Percentiles rank a stretch among this genome's conserved stretches.
Evolutionary conservation across 2,329 filamentous ascomycete genomes (phyloP).

Genomic region (Xylariaceae sp.): DNA sequence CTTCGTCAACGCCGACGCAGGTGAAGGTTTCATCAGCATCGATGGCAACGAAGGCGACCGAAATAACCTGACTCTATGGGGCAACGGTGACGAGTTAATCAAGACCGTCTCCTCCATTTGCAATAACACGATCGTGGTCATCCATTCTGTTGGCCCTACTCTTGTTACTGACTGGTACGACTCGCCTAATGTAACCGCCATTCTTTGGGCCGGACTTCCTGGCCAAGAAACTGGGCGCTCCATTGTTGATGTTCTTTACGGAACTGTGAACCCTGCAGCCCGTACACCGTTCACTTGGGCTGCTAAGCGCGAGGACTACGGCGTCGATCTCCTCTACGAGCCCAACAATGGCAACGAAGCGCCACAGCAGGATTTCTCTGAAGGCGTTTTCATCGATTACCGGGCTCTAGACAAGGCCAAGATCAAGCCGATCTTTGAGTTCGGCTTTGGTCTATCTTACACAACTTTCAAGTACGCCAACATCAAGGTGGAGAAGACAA

Average conservation of each 20-base stretch:
- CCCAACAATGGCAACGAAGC: slow-evolving; percentile 70
- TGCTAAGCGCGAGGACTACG: slow-evolving; percentile 69
- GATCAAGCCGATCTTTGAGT: slow-evolving; percentile 76
- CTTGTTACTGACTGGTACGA: slow-evolving; percentile 76
- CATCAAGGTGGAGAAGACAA: slow-evolving; percentile 60
- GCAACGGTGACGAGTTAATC: slow-evolving; percentile 79
- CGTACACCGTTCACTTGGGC: slow-evolving; percentile 85
- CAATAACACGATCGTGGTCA: slow-evolving; percentile 89
- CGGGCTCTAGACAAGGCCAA: slow-evolving; percentile 72
- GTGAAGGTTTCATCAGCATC: slow-evolving; percentile 84
- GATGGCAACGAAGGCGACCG: slow-evolving; percentile 88
- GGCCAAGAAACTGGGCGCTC: slow-evolving; percentile 85
- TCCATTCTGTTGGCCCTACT: slow-evolving; percentile 85
- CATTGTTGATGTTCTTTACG: slow-evolving; percentile 83
- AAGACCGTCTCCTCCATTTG: slow-evolving; percentile 77
- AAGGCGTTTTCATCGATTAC: slow-evolving; percentile 85
- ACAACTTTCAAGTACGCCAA: slow-evolving; percentile 79
- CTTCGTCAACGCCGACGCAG: slow-evolving; percentile 86
- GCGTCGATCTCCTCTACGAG: slow-evolving; percentile 68
- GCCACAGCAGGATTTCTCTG: slow-evolving; percentile 75
- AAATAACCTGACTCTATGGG: slow-evolving; percentile 91
- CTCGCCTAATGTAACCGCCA: slow-evolving; percentile 80
- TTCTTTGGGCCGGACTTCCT: slow-evolving; percentile 81
- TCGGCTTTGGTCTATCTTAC: slow-evolving; percentile 81
- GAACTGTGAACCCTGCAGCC: slow-evolving; percentile 75